Base-by-base conservation (phyloP, 1,284 basidiomycete species). In the Fomitopsis betulina region DNA sequence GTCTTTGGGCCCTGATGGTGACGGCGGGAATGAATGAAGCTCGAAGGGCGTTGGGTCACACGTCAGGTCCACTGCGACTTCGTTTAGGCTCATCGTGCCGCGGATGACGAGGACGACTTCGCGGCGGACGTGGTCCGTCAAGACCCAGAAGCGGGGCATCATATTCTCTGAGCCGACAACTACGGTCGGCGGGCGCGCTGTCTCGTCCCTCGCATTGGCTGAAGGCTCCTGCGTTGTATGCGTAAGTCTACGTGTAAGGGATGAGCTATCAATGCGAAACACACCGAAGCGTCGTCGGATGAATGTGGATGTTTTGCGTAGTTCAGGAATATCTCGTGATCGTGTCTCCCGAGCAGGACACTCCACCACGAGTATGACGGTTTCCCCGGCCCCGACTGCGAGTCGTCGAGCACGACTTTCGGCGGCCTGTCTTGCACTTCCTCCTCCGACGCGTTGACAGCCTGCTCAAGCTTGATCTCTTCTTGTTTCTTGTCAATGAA, bases 81-180 rank as follows among this genome's bases (percentile, higher is more conserved):
- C 89, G 64, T 92, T 92, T 39, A 92, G 74, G 10, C 86, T 88
- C 86, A 91, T 89, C 1, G 89, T 92, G n/a, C 89, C 88, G 69
- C 89, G 77, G 42, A 91, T 75, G 38, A 92, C 87, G 39, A 92
- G 79, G 2, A 92, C 87, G 51, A 92, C 80, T 68, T 92, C 86
- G 10, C 73, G 75, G 42, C 90, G 77, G 35, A 78, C 78, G 68
- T 92, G 86, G 68, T 92, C 89, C 0, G 87, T 89, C 33, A 92
- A 76, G 1, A 92, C 86, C 89, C 89, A 92, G 70, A 87, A 92
- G 43, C 89, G 78, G 1, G 89, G 90, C 84, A 91, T 87, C 61
- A 85, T 78, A 58, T 82, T 80, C 63, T 87, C 85, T 53, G 80
- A 75, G n/a, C 88, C 87, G 35, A 86, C 78, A 37, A 85, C 79